Evolutionary conservation across 2,329 filamentous ascomycete species (phyloP).

Genomic region (Clonostachys rhizophaga): DNA sequence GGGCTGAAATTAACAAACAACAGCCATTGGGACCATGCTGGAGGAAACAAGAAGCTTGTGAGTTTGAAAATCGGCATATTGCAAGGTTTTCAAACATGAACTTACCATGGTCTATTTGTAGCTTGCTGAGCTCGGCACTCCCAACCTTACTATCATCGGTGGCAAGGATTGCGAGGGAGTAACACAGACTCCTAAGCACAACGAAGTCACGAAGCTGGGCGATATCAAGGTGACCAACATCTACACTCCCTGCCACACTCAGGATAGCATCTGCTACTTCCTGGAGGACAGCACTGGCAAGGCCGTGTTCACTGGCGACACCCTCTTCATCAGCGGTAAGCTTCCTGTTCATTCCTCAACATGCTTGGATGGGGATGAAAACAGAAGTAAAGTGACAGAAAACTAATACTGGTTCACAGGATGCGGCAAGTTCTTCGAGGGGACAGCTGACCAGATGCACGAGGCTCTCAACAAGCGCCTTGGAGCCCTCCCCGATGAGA

Average conservation of each 20-base stretch:
- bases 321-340: constrained; percentile 84
- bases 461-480: constrained; percentile 84
- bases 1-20: constrained; percentile 1
- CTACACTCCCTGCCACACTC: constrained; percentile 97
- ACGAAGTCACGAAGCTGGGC: constrained; percentile 77
- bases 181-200: constrained; percentile 69
- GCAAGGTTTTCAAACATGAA: neutral
- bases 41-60: constrained; percentile 82
- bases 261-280: constrained; percentile 96
- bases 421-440: constrained; percentile 95
- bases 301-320: constrained; percentile 93
- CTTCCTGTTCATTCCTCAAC: neutral
- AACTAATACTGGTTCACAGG: constrained; percentile 40
- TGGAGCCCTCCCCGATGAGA: constrained; percentile 78
- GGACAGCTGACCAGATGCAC: constrained; percentile 85
- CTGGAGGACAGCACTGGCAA: constrained; percentile 73
- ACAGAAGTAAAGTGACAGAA: too few relatives aligned
- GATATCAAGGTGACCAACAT: constrained; percentile 77
- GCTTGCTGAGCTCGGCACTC: constrained; percentile 42
- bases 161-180: constrained; percentile 83
- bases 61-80: constrained; percentile 11
- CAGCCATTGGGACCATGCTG: constrained; percentile 92
- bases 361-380: too few relatives aligned
- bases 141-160: constrained; percentile 73
- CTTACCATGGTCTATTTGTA: constrained; percentile 7